These are phyloP conservation scores for Tetrapisispora namnaoensis DNA, from an alignment of 805 yeast species.

Conservation along the genomic window DNA sequence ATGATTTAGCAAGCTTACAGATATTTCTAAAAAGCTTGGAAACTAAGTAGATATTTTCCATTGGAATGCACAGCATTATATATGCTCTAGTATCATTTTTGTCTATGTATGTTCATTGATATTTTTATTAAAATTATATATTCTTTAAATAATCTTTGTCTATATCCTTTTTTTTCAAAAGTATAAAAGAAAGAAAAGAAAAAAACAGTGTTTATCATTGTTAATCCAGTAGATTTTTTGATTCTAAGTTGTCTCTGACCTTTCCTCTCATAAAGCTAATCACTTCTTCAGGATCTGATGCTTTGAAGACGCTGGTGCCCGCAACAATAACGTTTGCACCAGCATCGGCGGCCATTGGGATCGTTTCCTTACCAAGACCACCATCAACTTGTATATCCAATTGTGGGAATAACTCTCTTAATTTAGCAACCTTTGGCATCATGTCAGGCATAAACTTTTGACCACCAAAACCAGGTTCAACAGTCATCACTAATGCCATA, in stretches of 20 bases:
- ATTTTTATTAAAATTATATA: background rate
- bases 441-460: slow-evolving; percentile 89
- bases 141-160: background rate
- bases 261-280: slow-evolving; percentile 57
- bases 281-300: slow-evolving; percentile 67
- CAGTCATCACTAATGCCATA: slow-evolving; percentile 97
- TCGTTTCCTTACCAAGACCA: slow-evolving; percentile 80
- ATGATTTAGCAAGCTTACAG: slow-evolving; percentile 11
- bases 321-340: slow-evolving; percentile 98
- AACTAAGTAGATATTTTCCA: background rate
- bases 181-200: background rate
- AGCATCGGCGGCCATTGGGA: slow-evolving; percentile 83
- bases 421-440: slow-evolving; percentile 87
- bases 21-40: slow-evolving; percentile 3
- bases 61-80: no score
- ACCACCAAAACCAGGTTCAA: slow-evolving; percentile 98
- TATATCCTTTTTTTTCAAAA: background rate
- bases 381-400: slow-evolving; percentile 95
- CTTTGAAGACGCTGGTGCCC: slow-evolving; percentile 88
- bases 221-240: slow-evolving; percentile 35
- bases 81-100: background rate
- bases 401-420: slow-evolving; percentile 65
- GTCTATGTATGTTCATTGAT: no score
- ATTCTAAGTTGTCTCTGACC: slow-evolving; percentile 42
- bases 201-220: background rate